Percentiles rank a stretch among this genome's conserved stretches.
Conservation (phyloP, 1,139 yeast genomes). For the Yamadazyma dendronema region DNA sequence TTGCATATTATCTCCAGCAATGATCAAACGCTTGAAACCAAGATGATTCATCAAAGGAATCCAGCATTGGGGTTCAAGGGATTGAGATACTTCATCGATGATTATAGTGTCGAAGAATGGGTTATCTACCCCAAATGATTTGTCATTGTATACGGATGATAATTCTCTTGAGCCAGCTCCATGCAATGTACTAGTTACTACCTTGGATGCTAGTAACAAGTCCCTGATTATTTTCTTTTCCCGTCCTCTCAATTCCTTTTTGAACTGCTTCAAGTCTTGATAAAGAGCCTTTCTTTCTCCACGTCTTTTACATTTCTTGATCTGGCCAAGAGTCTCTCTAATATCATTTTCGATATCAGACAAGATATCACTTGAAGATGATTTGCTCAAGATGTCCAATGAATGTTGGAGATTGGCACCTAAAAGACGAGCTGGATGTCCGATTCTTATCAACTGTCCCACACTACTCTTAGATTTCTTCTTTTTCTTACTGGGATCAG, state of each 20-base stretch:
- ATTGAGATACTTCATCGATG: constrained; percentile 93
- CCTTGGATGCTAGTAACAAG: constrained; percentile 58
- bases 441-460: constrained; percentile 65
- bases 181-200: constrained; percentile 80
- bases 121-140: constrained; percentile 19
- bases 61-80: constrained; percentile 96
- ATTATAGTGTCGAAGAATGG: constrained; percentile 75
- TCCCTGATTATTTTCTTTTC: constrained; percentile 66
- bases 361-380: constrained; percentile 54
- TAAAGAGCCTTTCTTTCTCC: constrained; percentile 66
- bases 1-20: constrained; percentile 88
- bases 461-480: constrained; percentile 14
- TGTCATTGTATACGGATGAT: constrained; percentile 41
- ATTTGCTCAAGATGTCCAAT: constrained; percentile 67
- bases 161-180: constrained; percentile 80
- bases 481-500: constrained; percentile 16
- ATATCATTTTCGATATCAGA: constrained; percentile 73
- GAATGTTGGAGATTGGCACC: constrained; percentile 67
- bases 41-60: constrained; percentile 77
- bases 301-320: constrained; percentile 65
- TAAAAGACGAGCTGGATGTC: constrained; percentile 88
- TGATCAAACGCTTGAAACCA: constrained; percentile 57
- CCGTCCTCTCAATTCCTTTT: constrained; percentile 65
- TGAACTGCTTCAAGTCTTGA: constrained; percentile 63
- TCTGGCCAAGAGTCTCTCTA: constrained; percentile 52